phyloP scores from a whole-genome alignment of 1,284 basidiomycete species.

The Coniferiporia sulphurascens region DNA sequence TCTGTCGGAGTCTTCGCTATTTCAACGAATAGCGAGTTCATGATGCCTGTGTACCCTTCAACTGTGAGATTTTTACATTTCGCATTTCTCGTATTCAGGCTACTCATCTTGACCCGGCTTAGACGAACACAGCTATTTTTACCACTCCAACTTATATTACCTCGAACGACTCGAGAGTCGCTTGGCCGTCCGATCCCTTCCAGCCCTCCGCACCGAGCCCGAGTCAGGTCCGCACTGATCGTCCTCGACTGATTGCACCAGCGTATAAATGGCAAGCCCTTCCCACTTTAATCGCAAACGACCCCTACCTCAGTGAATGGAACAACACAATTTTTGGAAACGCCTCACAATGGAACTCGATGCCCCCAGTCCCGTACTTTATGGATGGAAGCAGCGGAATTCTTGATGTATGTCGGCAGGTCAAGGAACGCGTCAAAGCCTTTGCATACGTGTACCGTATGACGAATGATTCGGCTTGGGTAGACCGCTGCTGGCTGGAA shows the following conservation, averaged over 20 bases:
- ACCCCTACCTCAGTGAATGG: conserved; percentile 87
- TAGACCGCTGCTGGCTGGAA: conserved; percentile 82
- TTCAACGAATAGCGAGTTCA: conserved; percentile 65
- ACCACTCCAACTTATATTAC: conserved; percentile 67
- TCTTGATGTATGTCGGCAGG: conserved; percentile 84
- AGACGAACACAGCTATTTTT: conserved; percentile 82
- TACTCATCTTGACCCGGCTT: conserved; percentile 8
- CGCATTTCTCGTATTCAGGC: neutral
- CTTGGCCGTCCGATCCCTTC: conserved; percentile 79
- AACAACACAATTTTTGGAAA: conserved; percentile 91
- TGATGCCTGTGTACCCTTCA: conserved; percentile 85
- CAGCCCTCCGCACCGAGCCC: conserved; percentile 55
- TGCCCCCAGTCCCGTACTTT: conserved; percentile 65
- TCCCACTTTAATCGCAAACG: conserved; percentile 70
- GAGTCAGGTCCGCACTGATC: conserved; percentile 65
- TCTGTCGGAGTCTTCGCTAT: conserved; percentile 66
- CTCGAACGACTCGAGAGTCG: conserved; percentile 40
- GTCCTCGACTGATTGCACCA: conserved; percentile 91
- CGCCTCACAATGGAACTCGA: conserved; percentile 65
- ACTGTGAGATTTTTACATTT: conserved; percentile 51
- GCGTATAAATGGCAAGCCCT: conserved; percentile 89
- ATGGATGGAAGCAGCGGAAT: conserved; percentile 88
- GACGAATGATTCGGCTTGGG: conserved; percentile 87
- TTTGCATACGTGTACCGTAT: conserved; percentile 90
- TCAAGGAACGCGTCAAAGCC: conserved; percentile 90